Conservation (phyloP, 2,329 filamentous ascomycete species). For the Neofusicoccum umdonicola region DNA sequence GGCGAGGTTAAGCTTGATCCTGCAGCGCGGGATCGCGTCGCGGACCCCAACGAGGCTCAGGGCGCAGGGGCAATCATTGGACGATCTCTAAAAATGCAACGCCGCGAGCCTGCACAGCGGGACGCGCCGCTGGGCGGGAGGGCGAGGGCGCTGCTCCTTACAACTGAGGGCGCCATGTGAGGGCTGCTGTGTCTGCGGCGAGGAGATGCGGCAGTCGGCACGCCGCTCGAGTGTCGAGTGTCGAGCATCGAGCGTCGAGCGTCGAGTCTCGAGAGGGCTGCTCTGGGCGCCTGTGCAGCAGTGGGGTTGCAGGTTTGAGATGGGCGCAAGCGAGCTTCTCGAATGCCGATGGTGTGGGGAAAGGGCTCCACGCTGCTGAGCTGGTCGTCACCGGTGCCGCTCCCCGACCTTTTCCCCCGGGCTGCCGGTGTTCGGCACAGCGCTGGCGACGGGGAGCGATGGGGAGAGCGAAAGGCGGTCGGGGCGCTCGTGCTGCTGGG, state of each 20-base stretch:
- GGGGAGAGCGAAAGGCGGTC: conserved; percentile 3
- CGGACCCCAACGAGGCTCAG: neutral
- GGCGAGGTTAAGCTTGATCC: neutral
- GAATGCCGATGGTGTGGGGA: conserved; percentile 9
- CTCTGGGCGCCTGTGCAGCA: neutral
- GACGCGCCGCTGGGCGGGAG: neutral
- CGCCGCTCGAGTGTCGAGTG: no score
- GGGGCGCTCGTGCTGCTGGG: neutral
- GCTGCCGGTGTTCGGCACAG: neutral
- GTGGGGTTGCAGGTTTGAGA: neutral
- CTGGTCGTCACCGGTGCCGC: conserved; percentile 2
- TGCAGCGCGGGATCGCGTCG: neutral
- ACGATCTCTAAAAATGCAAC: neutral
- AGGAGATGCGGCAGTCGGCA: no score
- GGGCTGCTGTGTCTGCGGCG: no score
- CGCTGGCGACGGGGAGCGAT: neutral
- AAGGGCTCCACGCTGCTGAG: neutral
- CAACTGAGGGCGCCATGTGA: no score
- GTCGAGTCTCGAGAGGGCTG: no score
- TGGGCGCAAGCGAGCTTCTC: conserved; percentile 6
- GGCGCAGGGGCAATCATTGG: neutral
- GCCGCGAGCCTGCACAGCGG: neutral
- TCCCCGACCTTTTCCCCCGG: neutral
- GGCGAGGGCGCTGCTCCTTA: neutral
- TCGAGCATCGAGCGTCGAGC: no score